Base-by-base conservation (phyloP, 73 alveolate species). In the Paramecium caudatum region DNA sequence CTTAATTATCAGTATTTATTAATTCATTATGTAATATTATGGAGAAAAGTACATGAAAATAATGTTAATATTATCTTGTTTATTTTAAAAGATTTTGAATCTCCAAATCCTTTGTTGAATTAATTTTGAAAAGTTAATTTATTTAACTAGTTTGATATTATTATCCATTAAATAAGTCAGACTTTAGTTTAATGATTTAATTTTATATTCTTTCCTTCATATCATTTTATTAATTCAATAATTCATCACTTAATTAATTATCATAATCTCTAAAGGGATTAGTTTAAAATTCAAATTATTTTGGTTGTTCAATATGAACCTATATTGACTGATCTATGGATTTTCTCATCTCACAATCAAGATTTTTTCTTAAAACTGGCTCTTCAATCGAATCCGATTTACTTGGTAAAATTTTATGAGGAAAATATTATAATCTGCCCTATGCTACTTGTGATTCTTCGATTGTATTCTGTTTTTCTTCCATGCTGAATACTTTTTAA, bases 141-240 rank as follows among this genome's bases (percentile, higher is more conserved):
- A 55, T 55, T 23, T 55, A 25, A 55, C 30, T 55, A 0, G 23
- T 4, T 10, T 55, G 23, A 43, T 7, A 55, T 55, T 23, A 1
- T 55, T 23, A 21, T 55, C 30, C 80, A 55, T 55, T 55, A 55
- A 55, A 55, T 27, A 55, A 55, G n/a, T 55, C 80, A 10, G 80
- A 55, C 4, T 55, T 55, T 27, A 55, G 80, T 55, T 55, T 55
- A 23, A 55, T 55, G 2, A 55, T 55, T 27, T 55, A 37, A 55
- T 55, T 55, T 19, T 55, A 9, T 10, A 55, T 15, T 15, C 30
- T 55, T 23, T n/a, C n/a, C n/a, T n/a, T n/a, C n/a, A n/a, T n/a
- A n/a, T n/a, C n/a, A n/a, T n/a, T n/a, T n/a, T n/a, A n/a, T n/a
- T n/a, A n/a, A n/a, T n/a, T n/a, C n/a, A n/a, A n/a, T n/a, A n/a